phyloP scores from a whole-genome alignment of 257 asterid species.

The Gentiana dahurica region DNA sequence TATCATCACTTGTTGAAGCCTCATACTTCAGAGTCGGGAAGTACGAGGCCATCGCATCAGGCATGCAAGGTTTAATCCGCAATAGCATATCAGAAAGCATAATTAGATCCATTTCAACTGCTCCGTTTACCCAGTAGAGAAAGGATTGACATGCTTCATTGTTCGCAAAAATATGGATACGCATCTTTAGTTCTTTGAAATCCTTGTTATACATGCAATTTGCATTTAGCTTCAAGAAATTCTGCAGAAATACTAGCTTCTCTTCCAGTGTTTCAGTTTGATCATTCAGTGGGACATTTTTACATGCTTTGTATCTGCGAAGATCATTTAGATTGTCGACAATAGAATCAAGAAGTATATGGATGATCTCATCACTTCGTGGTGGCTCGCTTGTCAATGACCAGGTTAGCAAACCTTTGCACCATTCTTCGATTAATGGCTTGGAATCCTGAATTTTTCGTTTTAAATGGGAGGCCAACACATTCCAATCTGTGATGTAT shows the following conservation, averaged over 20 bases:
- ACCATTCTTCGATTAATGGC: neutral
- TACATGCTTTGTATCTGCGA: too few species aligned
- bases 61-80: too few species aligned
- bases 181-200: neutral
- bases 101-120: neutral
- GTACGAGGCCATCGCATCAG: too few species aligned
- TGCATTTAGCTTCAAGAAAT: too few species aligned
- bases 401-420: neutral
- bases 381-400: too few species aligned
- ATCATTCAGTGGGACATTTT: too few species aligned
- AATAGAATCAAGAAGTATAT: too few species aligned
- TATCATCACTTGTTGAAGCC: neutral
- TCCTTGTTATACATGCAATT: neutral
- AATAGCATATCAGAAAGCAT: too few species aligned
- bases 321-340: too few species aligned
- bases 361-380: too few species aligned
- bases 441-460: neutral
- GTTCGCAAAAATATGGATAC: neutral
- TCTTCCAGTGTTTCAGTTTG: too few species aligned
- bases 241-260: too few species aligned
- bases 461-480: neutral
- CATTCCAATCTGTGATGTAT: neutral
- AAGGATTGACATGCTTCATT: neutral
- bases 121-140: neutral
- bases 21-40: neutral